Evolutionary conservation across 2,329 filamentous ascomycete species (phyloP), one percentile per base, ranked within the genome.

Genomic region (Lachnellula arida): DNA sequence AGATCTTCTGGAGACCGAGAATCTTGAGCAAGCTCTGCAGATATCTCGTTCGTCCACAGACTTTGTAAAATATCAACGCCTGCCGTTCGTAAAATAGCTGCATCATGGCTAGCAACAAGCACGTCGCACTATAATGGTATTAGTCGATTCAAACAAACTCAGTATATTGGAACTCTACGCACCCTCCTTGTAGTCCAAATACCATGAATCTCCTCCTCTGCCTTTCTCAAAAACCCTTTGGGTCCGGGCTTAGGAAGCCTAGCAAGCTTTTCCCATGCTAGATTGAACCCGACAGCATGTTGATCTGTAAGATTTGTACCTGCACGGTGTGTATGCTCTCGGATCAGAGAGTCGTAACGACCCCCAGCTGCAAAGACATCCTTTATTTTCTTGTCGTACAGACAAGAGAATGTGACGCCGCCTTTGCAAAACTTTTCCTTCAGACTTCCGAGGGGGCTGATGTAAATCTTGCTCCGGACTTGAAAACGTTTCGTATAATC

Each of bases 281-380:
- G 76, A 67, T 91, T 95, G 68, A 97, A 93, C 1, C 95, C 94
- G 11, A 97, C 94, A 5, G 91, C 93, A 68, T 95, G 90, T 19
- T 84, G 83, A 65, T 86, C 84, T 54, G 82, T 78, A 44, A 81
- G 76, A 55, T 81, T 81, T 23, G 78, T 80, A 42, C 83, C 78
- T 43, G 85, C 81, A 60, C 85, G 87, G 5, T 89, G 88, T 8
- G 86, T 82, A 67, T 95, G 89, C 58, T 95, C 89, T 68, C 86
- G 85, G 61, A 99, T 93, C 19, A 99, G 76, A 48, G 85, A 84
- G 70, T 99, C 95, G 69, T 99, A 99, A 49, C 94, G 84, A 2
- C 94, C 94, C 50, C 95, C 94, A 34, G 92, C 94, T 5, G 93
- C 94, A 67, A 97, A 91, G 0, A 97, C 89, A 63, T 94, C 88